Evolutionary conservation across 1,284 basidiomycete species (phyloP), one percentile per base, ranked within the genome.

Genomic region (Xerocomus minutiporus): DNA sequence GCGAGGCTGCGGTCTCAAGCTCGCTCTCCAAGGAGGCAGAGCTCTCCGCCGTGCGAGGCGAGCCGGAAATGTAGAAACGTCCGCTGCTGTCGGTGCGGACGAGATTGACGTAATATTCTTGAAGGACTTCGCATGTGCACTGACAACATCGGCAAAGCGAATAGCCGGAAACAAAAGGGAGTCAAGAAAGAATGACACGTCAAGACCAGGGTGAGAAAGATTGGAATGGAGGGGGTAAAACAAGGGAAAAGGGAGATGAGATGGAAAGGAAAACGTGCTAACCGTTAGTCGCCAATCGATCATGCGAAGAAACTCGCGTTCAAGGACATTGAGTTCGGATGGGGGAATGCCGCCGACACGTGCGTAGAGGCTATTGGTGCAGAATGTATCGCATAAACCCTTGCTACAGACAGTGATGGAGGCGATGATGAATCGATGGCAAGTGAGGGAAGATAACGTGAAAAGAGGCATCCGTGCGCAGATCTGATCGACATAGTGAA

Each of bases 401-500:
- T 97, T 97, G 71, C 84, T 88, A 52, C 91, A 85, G 51, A 94
- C 86, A 38, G 88, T 83, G 66, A 95, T 86, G 59, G 92, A 83
- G 48, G 93, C 82, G 72, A 96, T 96, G 66, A 95, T 80, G 74
- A 97, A 97, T 51, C 93, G 91, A 73, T 97, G 95, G 63, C 93
- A 93, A 31, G 95, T 97, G 65, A 96, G 81, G 32, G 92, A 96
- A 40, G 91, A 91, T 59, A 98, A 82, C 36, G 91, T 95, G 74
- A 96, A 96, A 46, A 83, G 77, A 35, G 92, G 88, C 61, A 85
- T 81, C 59, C 90, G 84, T 50, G 86, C 79, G 72, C 92, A 95
- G 60, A 95, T 92, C 71, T 92, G 88, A 75, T 97, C 94, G 73
- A 97, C 94, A 74, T 97, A 97, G 71, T 91, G 87, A 55, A 97